Conservation (phyloP, 495 filamentous ascomycete species). For the Penicillium ochrochloron region DNA sequence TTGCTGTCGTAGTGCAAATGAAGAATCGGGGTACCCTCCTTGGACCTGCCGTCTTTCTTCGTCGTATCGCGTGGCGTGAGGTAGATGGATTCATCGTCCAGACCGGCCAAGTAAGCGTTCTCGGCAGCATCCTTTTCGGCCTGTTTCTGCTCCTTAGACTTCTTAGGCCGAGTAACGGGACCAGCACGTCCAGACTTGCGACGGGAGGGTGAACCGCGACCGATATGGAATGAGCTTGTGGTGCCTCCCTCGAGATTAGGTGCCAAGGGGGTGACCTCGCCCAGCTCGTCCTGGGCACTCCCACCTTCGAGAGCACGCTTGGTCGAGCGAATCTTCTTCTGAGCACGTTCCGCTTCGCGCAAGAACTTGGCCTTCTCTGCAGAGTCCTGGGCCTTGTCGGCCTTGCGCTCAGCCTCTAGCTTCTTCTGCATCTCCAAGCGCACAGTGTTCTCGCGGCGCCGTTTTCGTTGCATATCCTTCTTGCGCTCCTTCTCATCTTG, state of each 20-base stretch:
- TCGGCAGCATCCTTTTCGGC: constrained; percentile 92
- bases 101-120: constrained; percentile 81
- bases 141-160: constrained; percentile 96
- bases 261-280: constrained; percentile 74
- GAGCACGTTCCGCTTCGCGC: constrained; percentile 78
- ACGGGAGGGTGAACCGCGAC: constrained; percentile 65
- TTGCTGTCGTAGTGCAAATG: constrained; percentile 75
- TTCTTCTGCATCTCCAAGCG: constrained; percentile 85
- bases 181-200: constrained; percentile 68
- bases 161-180: constrained; percentile 67
- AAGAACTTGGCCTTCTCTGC: constrained; percentile 76
- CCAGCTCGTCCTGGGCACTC: constrained; percentile 78
- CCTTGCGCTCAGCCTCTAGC: constrained; percentile 75
- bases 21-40: constrained; percentile 64
- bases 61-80: constrained; percentile 68
- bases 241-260: constrained; percentile 86
- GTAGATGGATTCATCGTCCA: constrained; percentile 73
- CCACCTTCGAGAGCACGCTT: constrained; percentile 81
- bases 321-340: constrained; percentile 86
- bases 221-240: constrained; percentile 81
- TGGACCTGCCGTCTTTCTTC: constrained; percentile 57
- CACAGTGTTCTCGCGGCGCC: constrained; percentile 94
- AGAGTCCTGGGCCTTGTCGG: constrained; percentile 74
- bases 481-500: constrained; percentile 98
- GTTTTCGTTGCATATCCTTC: constrained; percentile 98